phyloP scores from a whole-genome alignment of 2,329 filamentous ascomycete species.

The Teratosphaeria pseudoeucalypti region DNA sequence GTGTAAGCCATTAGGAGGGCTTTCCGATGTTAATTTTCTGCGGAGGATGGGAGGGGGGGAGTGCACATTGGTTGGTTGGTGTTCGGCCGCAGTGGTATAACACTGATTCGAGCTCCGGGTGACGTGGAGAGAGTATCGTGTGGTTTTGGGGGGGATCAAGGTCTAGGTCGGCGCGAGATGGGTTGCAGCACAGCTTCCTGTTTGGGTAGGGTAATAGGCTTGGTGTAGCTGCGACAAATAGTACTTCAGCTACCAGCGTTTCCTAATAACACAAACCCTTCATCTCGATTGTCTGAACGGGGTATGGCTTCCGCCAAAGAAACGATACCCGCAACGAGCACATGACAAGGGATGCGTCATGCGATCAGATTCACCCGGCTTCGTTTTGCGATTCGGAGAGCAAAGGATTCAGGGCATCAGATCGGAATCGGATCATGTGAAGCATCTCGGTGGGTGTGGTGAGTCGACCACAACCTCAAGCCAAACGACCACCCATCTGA shows the following conservation, averaged over 20 bases:
- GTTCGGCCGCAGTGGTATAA: background rate
- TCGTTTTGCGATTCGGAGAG: slow-evolving; percentile 36
- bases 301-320: background rate
- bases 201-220: background rate
- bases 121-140: background rate
- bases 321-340: background rate
- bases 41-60: background rate
- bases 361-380: background rate
- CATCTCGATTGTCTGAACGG: background rate
- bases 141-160: background rate
- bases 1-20: background rate
- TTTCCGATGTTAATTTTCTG: background rate
- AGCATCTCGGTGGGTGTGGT: slow-evolving; percentile 42
- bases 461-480: background rate
- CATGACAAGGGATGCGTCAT: background rate
- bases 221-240: background rate
- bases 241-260: background rate
- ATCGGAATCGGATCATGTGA: slow-evolving; percentile 52
- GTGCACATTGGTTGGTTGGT: background rate
- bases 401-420: slow-evolving; percentile 51
- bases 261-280: background rate
- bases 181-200: background rate
- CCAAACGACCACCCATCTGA: background rate
- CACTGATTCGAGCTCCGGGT: background rate
- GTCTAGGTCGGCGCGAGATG: background rate